A percentile compares a stretch with the other conserved stretches of the same genome.
Conservation (phyloP, 176 grass and related monocot species). For the Eremochloa ophiuroides region DNA sequence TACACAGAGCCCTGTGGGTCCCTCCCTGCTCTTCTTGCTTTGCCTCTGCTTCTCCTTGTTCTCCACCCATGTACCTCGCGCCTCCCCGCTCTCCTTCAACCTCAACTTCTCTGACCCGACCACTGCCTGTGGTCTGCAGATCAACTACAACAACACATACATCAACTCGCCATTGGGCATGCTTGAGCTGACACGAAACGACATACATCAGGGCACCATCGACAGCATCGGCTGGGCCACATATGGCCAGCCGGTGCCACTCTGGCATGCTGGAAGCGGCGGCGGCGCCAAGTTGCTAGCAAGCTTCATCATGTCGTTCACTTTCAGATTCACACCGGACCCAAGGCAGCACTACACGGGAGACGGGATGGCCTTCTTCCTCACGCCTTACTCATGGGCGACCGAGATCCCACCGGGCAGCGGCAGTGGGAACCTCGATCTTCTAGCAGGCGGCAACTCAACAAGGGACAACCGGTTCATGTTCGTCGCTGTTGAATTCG, state of each 20-base stretch:
- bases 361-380: not conserved
- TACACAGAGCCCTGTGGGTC: too few relatives aligned
- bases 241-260: not conserved
- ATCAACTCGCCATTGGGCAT: too few relatives aligned
- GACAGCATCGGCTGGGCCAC: not conserved
- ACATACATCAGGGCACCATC: too few relatives aligned
- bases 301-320: not conserved
- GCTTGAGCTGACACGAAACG: not conserved
- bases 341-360: not conserved
- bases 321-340: not conserved
- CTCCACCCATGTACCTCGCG: too few relatives aligned
- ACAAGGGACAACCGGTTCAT: not conserved
- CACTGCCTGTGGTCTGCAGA: not conserved
- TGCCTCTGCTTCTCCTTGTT: too few relatives aligned
- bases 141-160: not conserved
- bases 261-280: not conserved
- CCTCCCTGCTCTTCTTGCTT: too few relatives aligned
- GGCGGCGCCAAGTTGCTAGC: not conserved
- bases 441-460: not conserved
- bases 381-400: not conserved
- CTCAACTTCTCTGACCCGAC: not conserved
- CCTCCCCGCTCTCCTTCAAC: not conserved
- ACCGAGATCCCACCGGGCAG: not conserved
- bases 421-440: not conserved
- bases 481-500: not conserved